phyloP scores from a whole-genome alignment of 1,139 yeast species.

The Zhuliangozyma blackwelliae region DNA sequence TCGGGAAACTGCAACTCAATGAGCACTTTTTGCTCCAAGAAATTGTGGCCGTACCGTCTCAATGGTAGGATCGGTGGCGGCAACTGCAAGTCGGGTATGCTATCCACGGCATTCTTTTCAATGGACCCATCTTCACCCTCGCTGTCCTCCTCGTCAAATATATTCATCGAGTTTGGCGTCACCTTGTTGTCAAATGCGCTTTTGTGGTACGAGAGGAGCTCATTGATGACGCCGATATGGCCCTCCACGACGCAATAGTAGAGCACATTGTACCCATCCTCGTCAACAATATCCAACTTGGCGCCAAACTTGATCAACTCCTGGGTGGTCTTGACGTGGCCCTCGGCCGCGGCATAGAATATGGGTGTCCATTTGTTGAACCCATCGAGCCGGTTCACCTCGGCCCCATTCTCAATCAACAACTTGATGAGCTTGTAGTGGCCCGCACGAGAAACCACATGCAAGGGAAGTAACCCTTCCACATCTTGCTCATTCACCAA shows the following conservation, averaged over 20 bases:
- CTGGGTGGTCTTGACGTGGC: constrained; percentile 67
- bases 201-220: constrained; percentile 38
- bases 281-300: constrained; percentile 67
- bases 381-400: constrained; percentile 75
- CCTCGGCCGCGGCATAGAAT: constrained; percentile 86
- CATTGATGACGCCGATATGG: constrained; percentile 72
- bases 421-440: constrained; percentile 64
- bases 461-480: constrained; percentile 85
- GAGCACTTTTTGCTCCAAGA: constrained; percentile 81
- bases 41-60: constrained; percentile 92
- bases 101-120: constrained; percentile 39
- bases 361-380: constrained; percentile 93
- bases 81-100: constrained; percentile 82
- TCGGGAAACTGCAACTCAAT: constrained; percentile 69
- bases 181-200: not conserved
- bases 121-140: constrained; percentile 37
- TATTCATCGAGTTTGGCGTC: constrained; percentile 16
- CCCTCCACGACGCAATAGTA: constrained; percentile 96
- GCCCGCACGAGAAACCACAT: constrained; percentile 84
- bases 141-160: constrained; percentile 18
- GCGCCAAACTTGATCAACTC: constrained; percentile 75
- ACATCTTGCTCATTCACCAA: constrained; percentile 60
- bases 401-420: constrained; percentile 68
- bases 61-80: constrained; percentile 97
- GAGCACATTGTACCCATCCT: constrained; percentile 75